Evolutionary conservation across 805 yeast species (phyloP), one percentile per base, ranked within the genome.

Genomic region (Candida pseudofarinosa): DNA sequence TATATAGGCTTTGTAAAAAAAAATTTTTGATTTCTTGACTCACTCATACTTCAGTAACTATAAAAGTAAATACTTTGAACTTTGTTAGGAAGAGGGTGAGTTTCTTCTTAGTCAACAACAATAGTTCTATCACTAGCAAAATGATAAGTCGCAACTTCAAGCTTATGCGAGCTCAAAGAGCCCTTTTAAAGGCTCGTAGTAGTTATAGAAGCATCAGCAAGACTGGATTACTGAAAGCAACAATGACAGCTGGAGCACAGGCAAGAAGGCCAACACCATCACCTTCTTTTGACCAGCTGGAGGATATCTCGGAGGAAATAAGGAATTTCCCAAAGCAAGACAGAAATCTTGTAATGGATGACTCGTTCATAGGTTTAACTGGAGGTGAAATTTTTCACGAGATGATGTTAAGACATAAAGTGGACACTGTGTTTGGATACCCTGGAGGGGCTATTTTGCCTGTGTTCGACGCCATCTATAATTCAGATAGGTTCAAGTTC

Each of bases 361-460:
- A 85, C 56, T 85, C 96, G 4, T 82, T 91, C 57, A 89, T 93
- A 42, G 99, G 99, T 14, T 77, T 89, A 55, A 84, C 96, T n/a
- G 99, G 99, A 50, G 99, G 99, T 54, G 93, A 93, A 69, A 90
- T 93, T 49, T 93, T 93, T 73, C 97, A 91, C 65, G 98, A 91
- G 67, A 93, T 93, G 98, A 93, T 93, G 98, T 74, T 81, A 49
- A 81, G 97, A 63, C 97, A 93, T 63, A 79, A 87, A 42, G 99
- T 93, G 44, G 97, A 93, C 65, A 88, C 97, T 46, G 80, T 93
- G 38, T 93, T 91, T 63, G 99, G 99, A 35, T 93, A 93, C 71
- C 95, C 99, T 42, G 99, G 99, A 59, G 99, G 99, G 63, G 99
- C 99, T 53, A 93, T 93, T 58, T 76, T 93, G 57, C 98, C 99